Evolutionary conservation across 495 filamentous ascomycete genomes (phyloP), one percentile per base, ranked within the genome.

Genomic region (Neurospora sp.): DNA sequence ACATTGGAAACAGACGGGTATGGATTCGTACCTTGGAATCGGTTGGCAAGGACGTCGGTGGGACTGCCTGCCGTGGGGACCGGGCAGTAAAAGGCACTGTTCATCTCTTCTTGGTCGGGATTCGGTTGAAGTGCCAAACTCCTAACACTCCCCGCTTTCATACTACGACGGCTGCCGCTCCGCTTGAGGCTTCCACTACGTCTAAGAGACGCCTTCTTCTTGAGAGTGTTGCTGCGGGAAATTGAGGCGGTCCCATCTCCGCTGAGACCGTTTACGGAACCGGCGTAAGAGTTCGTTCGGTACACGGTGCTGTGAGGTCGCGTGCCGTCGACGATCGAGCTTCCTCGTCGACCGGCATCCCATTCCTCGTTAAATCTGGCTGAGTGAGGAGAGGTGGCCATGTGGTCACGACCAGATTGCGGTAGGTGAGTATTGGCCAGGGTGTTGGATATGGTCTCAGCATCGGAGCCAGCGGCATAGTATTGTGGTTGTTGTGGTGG

Each of bases 1-100:
- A 8, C 8, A 8, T 31, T 4, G 20, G 7, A 44, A 39, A 68
- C 12, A 18, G 5, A 59, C 38, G 41, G n/a, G 42, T 31, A 61
- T 39, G 70, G n/a, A 22, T 65, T 82, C 88, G 70, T 85, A 97
- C 94, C 88, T 85, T 97, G 91, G 80, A 99, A 99, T 71, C 96
- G 89, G 75, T 91, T 93, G 35, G 93, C 92, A 45, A 98, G 86
- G 69, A 94, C 87, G 73, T 99, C 96, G 4, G 96, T 98, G 8
- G 96, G 96, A 73, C 87, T 93, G 1, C 92, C 92, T 35, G 85
- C 85, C 2, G 96, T 98, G 8, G 96, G 96, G 35, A 99, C 90
- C 1, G 96, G 96, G 59, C 92, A 91, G 78, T 89, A 89, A 80
- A 97, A 98, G 18, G 90, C 91, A 79, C 92, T 97, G 74, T 96